These are phyloP conservation scores for Heracleum sosnowskyi DNA, from an alignment of 129 eudicot genomes.

Conservation along the genomic window DNA sequence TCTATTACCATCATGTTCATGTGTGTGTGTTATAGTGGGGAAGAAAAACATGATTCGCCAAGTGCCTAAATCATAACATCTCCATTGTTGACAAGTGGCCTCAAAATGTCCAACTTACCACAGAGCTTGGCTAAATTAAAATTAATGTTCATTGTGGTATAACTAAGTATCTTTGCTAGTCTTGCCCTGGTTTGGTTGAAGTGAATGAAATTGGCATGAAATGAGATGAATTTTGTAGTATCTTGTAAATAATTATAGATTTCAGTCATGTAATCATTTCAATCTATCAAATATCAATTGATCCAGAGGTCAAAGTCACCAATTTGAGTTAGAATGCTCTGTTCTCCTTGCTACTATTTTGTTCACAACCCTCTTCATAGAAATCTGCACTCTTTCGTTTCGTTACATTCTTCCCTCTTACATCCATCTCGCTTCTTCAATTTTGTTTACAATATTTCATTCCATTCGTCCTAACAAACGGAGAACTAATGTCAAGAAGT, in stretches of 20 bases:
- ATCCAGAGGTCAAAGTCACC: neutral
- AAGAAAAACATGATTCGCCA: too few relatives aligned
- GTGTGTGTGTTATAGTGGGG: too few relatives aligned
- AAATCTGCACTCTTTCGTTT: neutral
- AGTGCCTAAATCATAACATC: too few relatives aligned
- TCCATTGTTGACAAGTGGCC: too few relatives aligned
- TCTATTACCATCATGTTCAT: too few relatives aligned
- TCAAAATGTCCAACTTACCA: too few relatives aligned
- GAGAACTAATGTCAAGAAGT: neutral
- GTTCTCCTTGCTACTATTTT: neutral
- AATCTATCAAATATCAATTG: neutral
- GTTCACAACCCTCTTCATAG: neutral
- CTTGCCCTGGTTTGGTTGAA: too few relatives aligned
- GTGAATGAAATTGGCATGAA: too few relatives aligned
- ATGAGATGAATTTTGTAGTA: neutral
- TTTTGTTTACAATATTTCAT: neutral
- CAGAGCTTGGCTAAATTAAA: too few relatives aligned
- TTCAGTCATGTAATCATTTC: neutral
- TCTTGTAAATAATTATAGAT: neutral
- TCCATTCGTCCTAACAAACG: neutral
- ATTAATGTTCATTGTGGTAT: too few relatives aligned
- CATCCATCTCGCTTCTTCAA: neutral
- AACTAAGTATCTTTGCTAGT: too few relatives aligned
- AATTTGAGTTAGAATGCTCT: neutral
- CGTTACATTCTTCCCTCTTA: neutral